Conservation (phyloP, 2,329 filamentous ascomycete species). For the Pezicula rhizophila region DNA sequence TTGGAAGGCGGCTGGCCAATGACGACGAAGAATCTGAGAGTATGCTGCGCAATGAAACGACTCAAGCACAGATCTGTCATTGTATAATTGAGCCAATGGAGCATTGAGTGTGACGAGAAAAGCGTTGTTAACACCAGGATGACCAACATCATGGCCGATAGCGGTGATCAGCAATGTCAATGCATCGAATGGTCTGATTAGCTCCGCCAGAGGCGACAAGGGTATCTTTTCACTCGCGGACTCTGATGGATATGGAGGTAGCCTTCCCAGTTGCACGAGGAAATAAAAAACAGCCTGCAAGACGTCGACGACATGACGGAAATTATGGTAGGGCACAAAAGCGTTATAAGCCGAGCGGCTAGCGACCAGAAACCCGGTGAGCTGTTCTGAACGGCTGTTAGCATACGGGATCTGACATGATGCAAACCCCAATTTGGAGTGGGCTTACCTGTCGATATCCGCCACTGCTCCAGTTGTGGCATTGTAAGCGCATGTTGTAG, state of each 20-base stretch:
- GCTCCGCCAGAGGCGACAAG: slow-evolving; percentile 61
- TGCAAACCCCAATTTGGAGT: slow-evolving; percentile 18
- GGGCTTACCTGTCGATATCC: slow-evolving; percentile 65
- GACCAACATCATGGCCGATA: slow-evolving; percentile 96
- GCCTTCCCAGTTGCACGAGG: slow-evolving; percentile 69
- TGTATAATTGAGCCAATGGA: slow-evolving; percentile 90
- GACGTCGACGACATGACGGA: slow-evolving; percentile 93
- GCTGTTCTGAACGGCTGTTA: slow-evolving; percentile 57
- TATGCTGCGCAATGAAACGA: slow-evolving; percentile 97
- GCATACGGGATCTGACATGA: slow-evolving; percentile 24
- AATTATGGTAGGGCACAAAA: slow-evolving; percentile 97
- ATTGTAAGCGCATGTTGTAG: slow-evolving; percentile 80
- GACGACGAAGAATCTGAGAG: slow-evolving; percentile 85
- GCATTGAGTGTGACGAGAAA: slow-evolving; percentile 90
- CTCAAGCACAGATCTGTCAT: slow-evolving; percentile 92
- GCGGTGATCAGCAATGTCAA: slow-evolving; percentile 86
- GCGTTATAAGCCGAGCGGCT: slow-evolving; percentile 92
- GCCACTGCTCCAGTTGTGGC: slow-evolving; percentile 76
- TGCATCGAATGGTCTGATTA: slow-evolving; percentile 82
- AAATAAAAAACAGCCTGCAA: slow-evolving; percentile 91
- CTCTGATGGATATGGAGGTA: slow-evolving; percentile 57
- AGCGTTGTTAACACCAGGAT: slow-evolving; percentile 96
- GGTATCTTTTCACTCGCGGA: slow-evolving; percentile 2
- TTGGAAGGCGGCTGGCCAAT: slow-evolving; percentile 82
- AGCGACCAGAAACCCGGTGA: slow-evolving; percentile 80